phyloP scores from a whole-genome alignment of 306 rosid genomes.

The Quercus rubra region DNA sequence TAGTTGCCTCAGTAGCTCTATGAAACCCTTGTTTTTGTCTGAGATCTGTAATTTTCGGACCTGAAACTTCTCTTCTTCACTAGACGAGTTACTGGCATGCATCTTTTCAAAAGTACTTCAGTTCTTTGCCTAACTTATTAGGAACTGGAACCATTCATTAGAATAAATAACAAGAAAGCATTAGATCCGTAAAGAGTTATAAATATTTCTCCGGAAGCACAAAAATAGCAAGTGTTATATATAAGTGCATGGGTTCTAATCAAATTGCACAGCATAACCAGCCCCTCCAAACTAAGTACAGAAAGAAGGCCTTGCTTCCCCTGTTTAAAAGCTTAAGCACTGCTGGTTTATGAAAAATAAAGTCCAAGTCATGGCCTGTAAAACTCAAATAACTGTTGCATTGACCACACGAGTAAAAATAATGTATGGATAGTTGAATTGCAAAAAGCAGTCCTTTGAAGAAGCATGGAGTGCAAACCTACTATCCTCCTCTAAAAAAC shows the following conservation, averaged over 20 bases:
- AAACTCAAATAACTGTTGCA: too few relatives aligned
- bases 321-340: background rate
- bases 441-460: background rate
- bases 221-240: background rate
- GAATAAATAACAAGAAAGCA: background rate
- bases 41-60: constrained; percentile 53
- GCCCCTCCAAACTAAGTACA: background rate
- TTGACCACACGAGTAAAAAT: too few relatives aligned
- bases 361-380: background rate
- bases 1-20: constrained; percentile 64
- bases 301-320: background rate
- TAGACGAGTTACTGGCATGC: constrained; percentile 17
- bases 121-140: background rate
- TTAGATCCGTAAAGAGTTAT: background rate
- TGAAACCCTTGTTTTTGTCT: constrained; percentile 73
- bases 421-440: too few relatives aligned
- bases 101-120: constrained; percentile 5
- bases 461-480: background rate
- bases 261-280: background rate
- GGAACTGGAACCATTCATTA: background rate
- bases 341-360: background rate
- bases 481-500: background rate
- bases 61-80: constrained; percentile 30
- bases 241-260: background rate
- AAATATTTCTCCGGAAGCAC: background rate